phyloP scores from a whole-genome alignment of 2,329 filamentous ascomycete species.

The Tolypocladium ophioglossoides region DNA sequence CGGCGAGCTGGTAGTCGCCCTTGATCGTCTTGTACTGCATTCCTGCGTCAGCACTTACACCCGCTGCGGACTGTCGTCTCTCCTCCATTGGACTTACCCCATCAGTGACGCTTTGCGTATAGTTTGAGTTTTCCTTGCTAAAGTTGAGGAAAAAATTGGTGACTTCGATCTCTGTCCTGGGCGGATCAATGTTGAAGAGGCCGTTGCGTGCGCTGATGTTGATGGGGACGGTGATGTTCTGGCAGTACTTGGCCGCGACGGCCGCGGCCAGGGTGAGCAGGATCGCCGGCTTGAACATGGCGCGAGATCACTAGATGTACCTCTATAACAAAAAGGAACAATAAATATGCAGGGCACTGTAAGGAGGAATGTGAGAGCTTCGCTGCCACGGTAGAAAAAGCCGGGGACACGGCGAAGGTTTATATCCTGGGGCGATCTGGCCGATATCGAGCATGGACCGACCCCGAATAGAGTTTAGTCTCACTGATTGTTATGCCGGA shows the following conservation, averaged over 20 bases:
- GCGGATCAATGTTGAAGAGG: constrained; percentile 37
- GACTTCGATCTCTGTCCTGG: constrained; percentile 43
- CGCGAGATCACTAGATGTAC: too few species aligned
- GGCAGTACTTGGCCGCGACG: constrained; percentile 26
- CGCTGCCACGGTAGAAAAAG: background rate
- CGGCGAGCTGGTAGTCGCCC: constrained; percentile 45
- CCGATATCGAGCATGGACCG: background rate
- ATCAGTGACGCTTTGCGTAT: constrained; percentile 29
- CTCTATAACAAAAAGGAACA: background rate
- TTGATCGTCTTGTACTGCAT: constrained; percentile 34
- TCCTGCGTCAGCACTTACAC: background rate
- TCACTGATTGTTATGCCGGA: background rate
- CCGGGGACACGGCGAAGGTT: background rate
- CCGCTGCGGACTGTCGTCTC: background rate
- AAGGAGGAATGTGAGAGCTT: background rate
- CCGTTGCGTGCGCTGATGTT: constrained; percentile 42
- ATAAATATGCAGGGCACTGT: background rate
- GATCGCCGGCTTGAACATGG: constrained; percentile 11
- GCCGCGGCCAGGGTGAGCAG: constrained; percentile 14
- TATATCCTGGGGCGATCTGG: background rate
- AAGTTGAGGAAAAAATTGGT: constrained; percentile 42
- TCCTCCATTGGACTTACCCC: constrained; percentile 24
- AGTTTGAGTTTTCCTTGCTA: constrained; percentile 39
- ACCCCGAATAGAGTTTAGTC: background rate
- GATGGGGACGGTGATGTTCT: constrained; percentile 45